Evolutionary conservation across 441 rosid species (phyloP).

Genomic region (Brassica hybrid): DNA sequence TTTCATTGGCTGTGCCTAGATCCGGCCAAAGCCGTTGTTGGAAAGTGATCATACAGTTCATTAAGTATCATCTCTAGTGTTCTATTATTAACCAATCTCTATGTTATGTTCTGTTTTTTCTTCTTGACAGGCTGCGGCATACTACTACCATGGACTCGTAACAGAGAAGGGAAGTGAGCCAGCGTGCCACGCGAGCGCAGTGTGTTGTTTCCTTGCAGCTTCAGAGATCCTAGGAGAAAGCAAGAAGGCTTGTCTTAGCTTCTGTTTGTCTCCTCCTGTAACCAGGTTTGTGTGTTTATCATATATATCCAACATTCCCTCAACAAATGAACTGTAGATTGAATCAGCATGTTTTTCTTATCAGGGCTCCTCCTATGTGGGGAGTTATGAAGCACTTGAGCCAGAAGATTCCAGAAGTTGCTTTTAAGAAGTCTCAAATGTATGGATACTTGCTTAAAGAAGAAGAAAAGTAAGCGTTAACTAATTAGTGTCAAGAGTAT

Average conservation of each 20-base stretch:
- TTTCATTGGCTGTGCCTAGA: neutral
- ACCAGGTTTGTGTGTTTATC: conserved; percentile 83
- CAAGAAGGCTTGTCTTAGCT: conserved; percentile 86
- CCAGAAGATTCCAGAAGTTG: conserved; percentile 90
- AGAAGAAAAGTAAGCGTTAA: conserved; percentile 77
- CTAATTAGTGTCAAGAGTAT: neutral
- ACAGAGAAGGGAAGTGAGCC: conserved; percentile 87
- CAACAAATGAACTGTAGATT: neutral
- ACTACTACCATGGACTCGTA: conserved; percentile 88
- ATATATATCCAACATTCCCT: neutral
- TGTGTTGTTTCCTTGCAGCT: conserved; percentile 88
- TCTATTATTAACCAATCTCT: neutral
- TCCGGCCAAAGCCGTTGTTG: neutral
- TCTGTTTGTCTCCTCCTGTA: conserved; percentile 75
- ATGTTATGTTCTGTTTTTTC: conserved; percentile 19
- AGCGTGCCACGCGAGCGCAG: conserved; percentile 61
- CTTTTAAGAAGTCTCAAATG: conserved; percentile 75
- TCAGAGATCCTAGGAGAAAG: conserved; percentile 75
- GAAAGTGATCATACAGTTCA: neutral
- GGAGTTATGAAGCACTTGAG: conserved; percentile 82
- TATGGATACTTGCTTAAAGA: conserved; percentile 87
- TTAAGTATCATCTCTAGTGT: neutral
- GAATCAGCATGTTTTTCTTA: neutral
- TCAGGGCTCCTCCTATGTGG: conserved; percentile 87
- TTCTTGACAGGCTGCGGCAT: conserved; percentile 77